phyloP scores from a whole-genome alignment of 768 basidiomycete genomes.

The Steccherinum ochraceum region DNA sequence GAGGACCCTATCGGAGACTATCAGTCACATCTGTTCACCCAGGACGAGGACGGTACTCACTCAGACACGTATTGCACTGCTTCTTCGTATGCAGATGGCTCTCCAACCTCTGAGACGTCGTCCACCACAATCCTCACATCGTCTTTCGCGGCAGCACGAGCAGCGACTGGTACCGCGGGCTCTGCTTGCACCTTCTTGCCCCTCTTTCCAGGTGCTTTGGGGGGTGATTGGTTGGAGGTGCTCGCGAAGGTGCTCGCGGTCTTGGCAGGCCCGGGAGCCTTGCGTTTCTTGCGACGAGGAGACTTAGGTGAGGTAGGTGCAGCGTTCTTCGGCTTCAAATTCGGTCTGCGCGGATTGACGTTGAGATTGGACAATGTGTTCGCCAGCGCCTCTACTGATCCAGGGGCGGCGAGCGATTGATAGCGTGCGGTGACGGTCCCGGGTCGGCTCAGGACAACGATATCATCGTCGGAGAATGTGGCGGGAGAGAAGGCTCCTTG shows the following conservation, averaged over 20 bases:
- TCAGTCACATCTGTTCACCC: neutral
- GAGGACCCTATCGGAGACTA: slow-evolving; percentile 33
- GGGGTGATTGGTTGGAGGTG: neutral
- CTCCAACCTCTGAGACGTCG: slow-evolving; percentile 41
- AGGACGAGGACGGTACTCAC: slow-evolving; percentile 33
- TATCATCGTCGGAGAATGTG: slow-evolving; percentile 42
- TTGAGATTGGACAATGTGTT: slow-evolving; percentile 6
- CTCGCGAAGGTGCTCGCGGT: slow-evolving; percentile 6
- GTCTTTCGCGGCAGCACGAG: neutral
- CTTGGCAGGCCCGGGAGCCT: neutral
- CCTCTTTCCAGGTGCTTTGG: neutral
- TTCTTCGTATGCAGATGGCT: slow-evolving; percentile 44
- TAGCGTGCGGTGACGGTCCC: slow-evolving; percentile 20
- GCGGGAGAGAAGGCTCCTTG: slow-evolving; percentile 22
- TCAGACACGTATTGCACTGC: slow-evolving; percentile 55
- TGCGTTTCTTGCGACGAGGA: neutral
- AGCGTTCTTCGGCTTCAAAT: slow-evolving; percentile 8
- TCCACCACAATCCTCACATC: slow-evolving; percentile 32
- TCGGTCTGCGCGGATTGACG: slow-evolving; percentile 5
- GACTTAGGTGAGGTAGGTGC: slow-evolving; percentile 3
- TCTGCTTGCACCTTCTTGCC: neutral
- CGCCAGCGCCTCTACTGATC: slow-evolving; percentile 5
- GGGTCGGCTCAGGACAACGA: slow-evolving; percentile 38
- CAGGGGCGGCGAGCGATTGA: slow-evolving; percentile 1
- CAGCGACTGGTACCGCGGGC: neutral